These are phyloP conservation scores for Penicillium bovifimosum DNA, from an alignment of 495 filamentous ascomycete genomes.

Conservation along the genomic window DNA sequence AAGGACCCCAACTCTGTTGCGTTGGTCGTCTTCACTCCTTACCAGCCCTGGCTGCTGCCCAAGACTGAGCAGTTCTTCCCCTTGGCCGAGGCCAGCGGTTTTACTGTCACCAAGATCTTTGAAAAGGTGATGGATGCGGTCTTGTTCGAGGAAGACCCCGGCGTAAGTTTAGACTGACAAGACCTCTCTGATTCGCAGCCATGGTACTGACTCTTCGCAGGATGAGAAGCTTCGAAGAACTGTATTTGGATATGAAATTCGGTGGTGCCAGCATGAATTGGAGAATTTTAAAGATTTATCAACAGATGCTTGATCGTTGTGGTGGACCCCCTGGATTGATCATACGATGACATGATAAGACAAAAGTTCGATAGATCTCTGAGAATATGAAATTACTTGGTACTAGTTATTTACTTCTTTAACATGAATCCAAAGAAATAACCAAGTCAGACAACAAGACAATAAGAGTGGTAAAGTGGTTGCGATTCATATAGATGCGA, in stretches of 20 bases:
- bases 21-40: constrained; percentile 87
- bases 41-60: constrained; percentile 81
- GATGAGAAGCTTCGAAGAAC: constrained; percentile 70
- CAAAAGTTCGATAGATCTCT: constrained; percentile 11
- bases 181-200: too few species aligned
- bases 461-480: too few species aligned
- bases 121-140: constrained; percentile 76
- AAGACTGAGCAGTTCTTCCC: constrained; percentile 86
- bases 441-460: too few species aligned
- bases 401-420: not conserved
- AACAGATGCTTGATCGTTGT: constrained; percentile 9
- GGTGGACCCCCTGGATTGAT: constrained; percentile 25
- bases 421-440: too few species aligned
- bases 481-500: not conserved
- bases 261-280: constrained; percentile 33
- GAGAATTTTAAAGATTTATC: constrained; percentile 5
- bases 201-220: constrained; percentile 21
- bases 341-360: constrained; percentile 12
- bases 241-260: constrained; percentile 72
- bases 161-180: constrained; percentile 41
- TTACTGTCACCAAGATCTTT: constrained; percentile 68
- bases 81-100: constrained; percentile 58
- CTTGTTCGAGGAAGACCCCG: constrained; percentile 83
- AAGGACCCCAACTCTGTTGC: constrained; percentile 52
- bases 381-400: not conserved